Conservation (phyloP, 116 monocot genomes). For the Zostera marina region DNA sequence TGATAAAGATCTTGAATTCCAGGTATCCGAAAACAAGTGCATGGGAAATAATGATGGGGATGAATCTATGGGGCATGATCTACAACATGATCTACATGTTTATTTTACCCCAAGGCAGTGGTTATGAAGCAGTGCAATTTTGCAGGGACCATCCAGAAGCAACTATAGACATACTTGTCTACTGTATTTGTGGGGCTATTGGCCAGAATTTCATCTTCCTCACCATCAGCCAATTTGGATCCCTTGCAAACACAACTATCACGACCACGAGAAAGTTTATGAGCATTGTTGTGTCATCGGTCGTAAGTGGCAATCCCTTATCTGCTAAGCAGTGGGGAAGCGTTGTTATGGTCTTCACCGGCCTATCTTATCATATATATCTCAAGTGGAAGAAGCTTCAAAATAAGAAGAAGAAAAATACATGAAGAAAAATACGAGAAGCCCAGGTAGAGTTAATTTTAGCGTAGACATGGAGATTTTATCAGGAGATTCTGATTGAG, state of each 20-base stretch:
- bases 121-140: slow-evolving; percentile 58
- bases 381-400: slow-evolving; percentile 75
- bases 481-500: no score
- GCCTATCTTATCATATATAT: slow-evolving; percentile 73
- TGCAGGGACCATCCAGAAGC: slow-evolving; percentile 75
- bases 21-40: slow-evolving; percentile 48
- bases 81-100: slow-evolving; percentile 76
- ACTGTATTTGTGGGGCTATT: slow-evolving; percentile 80
- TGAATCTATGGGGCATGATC: slow-evolving; percentile 90
- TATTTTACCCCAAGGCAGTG: slow-evolving; percentile 51
- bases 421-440: slow-evolving; percentile 4
- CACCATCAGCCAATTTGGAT: slow-evolving; percentile 80
- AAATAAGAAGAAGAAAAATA: slow-evolving; percentile 22
- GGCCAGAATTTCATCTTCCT: slow-evolving; percentile 97
- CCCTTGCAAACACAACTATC: slow-evolving; percentile 83
- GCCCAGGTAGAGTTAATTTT: background rate
- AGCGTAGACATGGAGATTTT: no score
- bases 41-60: slow-evolving; percentile 97
- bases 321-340: slow-evolving; percentile 62
- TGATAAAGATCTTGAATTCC: background rate
- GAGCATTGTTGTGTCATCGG: slow-evolving; percentile 79
- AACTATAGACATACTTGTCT: slow-evolving; percentile 75
- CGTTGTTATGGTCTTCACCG: slow-evolving; percentile 80
- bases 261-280: slow-evolving; percentile 84
- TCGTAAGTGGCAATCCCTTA: slow-evolving; percentile 53